Evolutionary conservation across 2,329 filamentous ascomycete species (phyloP).

Genomic region (Penicillium corylophilum): DNA sequence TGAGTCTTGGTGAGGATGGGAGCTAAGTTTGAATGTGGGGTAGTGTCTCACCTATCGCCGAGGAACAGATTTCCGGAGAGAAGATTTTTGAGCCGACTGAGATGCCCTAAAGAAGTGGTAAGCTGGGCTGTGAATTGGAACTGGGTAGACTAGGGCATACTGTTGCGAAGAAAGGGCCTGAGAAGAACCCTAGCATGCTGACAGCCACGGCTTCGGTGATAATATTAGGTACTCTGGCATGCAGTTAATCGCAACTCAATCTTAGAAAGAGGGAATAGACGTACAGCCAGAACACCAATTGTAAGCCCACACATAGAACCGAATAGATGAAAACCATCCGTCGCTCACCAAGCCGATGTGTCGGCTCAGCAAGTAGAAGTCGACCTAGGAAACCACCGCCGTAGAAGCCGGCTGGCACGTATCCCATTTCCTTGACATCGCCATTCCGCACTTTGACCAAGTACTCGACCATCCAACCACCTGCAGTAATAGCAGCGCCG

Average conservation of each 20-base stretch:
- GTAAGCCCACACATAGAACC: constrained; percentile 52
- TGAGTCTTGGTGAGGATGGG: neutral
- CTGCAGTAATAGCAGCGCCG: constrained; percentile 55
- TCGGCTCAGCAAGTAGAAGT: constrained; percentile 59
- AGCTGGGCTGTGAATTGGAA: neutral
- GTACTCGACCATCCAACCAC: constrained; percentile 65
- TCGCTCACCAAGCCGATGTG: constrained; percentile 58
- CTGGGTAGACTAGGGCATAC: constrained; percentile 31
- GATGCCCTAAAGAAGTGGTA: constrained; percentile 35
- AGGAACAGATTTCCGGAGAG: constrained; percentile 46
- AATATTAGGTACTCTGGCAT: constrained; percentile 41
- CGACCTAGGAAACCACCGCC: constrained; percentile 59
- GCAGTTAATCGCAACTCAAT: neutral
- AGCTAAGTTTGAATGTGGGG: neutral
- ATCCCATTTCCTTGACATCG: constrained; percentile 58
- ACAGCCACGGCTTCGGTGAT: constrained; percentile 55
- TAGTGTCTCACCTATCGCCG: constrained; percentile 43
- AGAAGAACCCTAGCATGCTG: constrained; percentile 58
- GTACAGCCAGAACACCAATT: constrained; percentile 60
- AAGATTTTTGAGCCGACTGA: constrained; percentile 56
- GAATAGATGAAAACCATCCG: constrained; percentile 58
- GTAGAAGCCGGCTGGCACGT: constrained; percentile 61
- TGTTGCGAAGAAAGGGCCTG: constrained; percentile 59
- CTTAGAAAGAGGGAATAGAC: neutral
- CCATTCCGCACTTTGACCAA: constrained; percentile 61